Conservation (phyloP, 2,329 filamentous ascomycete species). For the Chrysoporthe deuterocubensis region DNA sequence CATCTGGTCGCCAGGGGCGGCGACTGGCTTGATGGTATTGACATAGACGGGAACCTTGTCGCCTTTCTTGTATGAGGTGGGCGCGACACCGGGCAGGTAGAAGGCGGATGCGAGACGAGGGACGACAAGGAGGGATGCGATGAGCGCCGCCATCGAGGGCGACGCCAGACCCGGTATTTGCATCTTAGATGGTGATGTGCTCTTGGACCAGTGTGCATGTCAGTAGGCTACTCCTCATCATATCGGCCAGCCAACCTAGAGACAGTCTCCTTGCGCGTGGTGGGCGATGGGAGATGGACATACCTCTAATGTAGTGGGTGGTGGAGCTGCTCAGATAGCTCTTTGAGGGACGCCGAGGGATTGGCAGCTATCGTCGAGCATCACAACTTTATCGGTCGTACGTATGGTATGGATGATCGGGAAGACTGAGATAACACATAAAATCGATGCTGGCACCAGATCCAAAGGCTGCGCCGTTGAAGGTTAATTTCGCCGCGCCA, state of each 20-base stretch:
- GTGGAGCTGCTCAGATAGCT: conserved; percentile 5
- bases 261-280: too few relatives aligned
- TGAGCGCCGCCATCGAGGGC: conserved; percentile 50
- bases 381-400: conserved; percentile 2
- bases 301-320: not conserved
- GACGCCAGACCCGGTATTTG: conserved; percentile 50
- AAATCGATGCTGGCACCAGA: not conserved
- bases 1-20: conserved; percentile 75
- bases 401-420: not conserved
- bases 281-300: not conserved
- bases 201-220: not conserved
- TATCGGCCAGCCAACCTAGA: too few relatives aligned
- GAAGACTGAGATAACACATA: not conserved
- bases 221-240: not conserved
- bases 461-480: not conserved
- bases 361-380: conserved; percentile 3
- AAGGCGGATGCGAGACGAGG: conserved; percentile 72
- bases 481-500: conserved; percentile 13
- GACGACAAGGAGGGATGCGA: conserved; percentile 53
- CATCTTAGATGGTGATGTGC: conserved; percentile 41
- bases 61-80: conserved; percentile 83
- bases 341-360: not conserved
- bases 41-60: conserved; percentile 86
- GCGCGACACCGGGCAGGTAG: conserved; percentile 94
- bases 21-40: conserved; percentile 87